A percentile compares a stretch with the other conserved stretches of the same genome.
These are phyloP conservation scores for Dryas integrifolia DNA, from an alignment of 331 rosid species.

Conservation along the genomic window DNA sequence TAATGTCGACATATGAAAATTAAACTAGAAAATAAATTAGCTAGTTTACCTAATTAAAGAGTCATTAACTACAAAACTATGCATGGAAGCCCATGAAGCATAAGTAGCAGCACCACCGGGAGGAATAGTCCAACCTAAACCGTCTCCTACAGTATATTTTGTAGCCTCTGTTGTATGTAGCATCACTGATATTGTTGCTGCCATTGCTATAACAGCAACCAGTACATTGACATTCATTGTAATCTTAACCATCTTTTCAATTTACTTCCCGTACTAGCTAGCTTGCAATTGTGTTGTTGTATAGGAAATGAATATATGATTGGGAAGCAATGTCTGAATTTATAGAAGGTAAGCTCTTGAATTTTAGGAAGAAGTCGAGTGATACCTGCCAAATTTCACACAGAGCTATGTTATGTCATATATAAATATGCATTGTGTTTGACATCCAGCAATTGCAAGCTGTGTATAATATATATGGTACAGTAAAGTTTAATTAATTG, in stretches of 20 bases:
- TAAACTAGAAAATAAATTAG: background rate
- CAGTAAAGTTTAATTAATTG: no score
- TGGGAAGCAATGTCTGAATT: background rate
- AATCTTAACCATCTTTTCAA: background rate
- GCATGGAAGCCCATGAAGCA: slow-evolving; percentile 17
- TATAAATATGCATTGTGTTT: background rate
- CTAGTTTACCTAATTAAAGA: background rate
- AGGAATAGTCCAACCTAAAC: slow-evolving; percentile 20
- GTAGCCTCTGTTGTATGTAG: slow-evolving; percentile 5
- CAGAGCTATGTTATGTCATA: background rate
- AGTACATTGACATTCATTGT: background rate
- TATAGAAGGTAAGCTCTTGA: background rate
- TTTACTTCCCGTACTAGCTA: no score
- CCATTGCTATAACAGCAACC: background rate
- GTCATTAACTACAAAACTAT: slow-evolving; percentile 12
- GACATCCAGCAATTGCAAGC: slow-evolving; percentile 8
- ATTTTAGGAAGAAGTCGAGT: background rate
- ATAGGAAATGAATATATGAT: background rate
- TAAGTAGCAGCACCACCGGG: slow-evolving; percentile 12
- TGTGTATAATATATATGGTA: background rate
- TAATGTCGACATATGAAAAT: background rate
- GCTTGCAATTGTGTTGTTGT: background rate
- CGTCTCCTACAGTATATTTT: slow-evolving; percentile 17
- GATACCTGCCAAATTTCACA: slow-evolving; percentile 2
- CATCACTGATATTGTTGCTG: background rate